These are phyloP conservation scores for Fusarium siculi DNA, from an alignment of 2,329 filamentous ascomycete species.

Conservation along the genomic window DNA sequence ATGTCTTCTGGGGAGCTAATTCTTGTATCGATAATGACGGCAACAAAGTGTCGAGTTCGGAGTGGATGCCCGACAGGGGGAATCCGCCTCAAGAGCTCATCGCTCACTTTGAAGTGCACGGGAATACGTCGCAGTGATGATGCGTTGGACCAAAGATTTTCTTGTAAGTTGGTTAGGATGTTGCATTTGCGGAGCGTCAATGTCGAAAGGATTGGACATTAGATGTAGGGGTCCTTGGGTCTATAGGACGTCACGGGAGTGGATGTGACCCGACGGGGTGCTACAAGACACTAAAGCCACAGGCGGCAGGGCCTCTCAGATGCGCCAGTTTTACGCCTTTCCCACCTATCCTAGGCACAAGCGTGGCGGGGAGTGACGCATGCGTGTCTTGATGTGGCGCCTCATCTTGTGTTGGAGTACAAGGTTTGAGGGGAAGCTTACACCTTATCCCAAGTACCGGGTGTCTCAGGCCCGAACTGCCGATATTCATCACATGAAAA, in stretches of 20 bases:
- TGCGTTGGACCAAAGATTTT: conserved; percentile 9
- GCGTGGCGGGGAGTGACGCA: conserved; percentile 39
- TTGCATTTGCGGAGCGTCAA: conserved; percentile 30
- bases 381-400: conserved; percentile 24
- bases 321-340: conserved; percentile 24
- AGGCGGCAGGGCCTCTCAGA: conserved; percentile 8
- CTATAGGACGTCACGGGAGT: conserved; percentile 30
- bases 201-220: conserved; percentile 25
- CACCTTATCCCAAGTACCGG: conserved; percentile 25
- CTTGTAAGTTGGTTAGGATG: conserved; percentile 23
- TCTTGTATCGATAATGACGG: conserved; percentile 17
- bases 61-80: conserved; percentile 34
- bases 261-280: neutral
- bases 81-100: conserved; percentile 40
- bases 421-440: conserved; percentile 11
- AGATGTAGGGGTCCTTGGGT: conserved; percentile 27
- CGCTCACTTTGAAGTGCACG: conserved; percentile 9
- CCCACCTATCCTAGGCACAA: conserved; percentile 30
- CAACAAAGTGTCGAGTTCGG: conserved; percentile 14
- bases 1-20: conserved; percentile 19
- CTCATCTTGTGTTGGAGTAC: conserved; percentile 23
- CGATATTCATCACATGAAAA: conserved; percentile 35
- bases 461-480: conserved; percentile 24
- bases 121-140: conserved; percentile 7
- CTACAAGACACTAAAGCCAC: conserved; percentile 29